Percentiles rank a stretch among this genome's conserved stretches.
Evolutionary conservation across 2,329 filamentous ascomycete species (phyloP).

Genomic region (Cladosporium sp.): DNA sequence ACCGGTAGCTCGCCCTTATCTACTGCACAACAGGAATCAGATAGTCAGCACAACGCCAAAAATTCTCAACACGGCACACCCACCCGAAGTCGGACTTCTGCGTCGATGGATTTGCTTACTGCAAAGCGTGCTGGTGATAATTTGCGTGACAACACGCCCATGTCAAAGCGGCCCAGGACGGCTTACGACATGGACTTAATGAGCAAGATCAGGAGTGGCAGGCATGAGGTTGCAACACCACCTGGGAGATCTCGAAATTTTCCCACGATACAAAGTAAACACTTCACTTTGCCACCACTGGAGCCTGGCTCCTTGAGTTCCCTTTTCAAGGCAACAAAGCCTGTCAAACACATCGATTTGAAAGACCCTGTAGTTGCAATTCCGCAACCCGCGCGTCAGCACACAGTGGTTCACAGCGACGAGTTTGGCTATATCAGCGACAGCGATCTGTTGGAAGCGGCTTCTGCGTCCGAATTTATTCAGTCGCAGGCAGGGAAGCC

Average conservation of each 20-base stretch:
- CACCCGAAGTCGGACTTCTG: background rate
- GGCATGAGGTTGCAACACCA: slow-evolving; percentile 22
- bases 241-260: too few relatives aligned
- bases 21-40: background rate
- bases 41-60: background rate
- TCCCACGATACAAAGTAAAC: background rate
- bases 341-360: background rate
- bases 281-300: slow-evolving; percentile 11
- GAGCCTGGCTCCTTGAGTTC: slow-evolving; percentile 17
- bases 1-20: background rate
- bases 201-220: slow-evolving; percentile 48
- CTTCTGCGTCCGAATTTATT: background rate
- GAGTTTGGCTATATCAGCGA: slow-evolving; percentile 33
- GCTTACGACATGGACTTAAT: slow-evolving; percentile 34
- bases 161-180: background rate
- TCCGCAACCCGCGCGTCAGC: too few relatives aligned
- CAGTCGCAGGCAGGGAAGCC: background rate
- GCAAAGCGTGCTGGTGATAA: background rate
- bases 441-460: slow-evolving; percentile 22
- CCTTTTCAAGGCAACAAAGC: background rate
- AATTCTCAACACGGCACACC: background rate
- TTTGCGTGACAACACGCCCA: background rate
- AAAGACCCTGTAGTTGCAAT: background rate
- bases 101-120: background rate
- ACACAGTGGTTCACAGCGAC: slow-evolving; percentile 24